These are phyloP conservation scores for Salix brachista DNA, from an alignment of 345 rosid species.

Conservation along the genomic window DNA sequence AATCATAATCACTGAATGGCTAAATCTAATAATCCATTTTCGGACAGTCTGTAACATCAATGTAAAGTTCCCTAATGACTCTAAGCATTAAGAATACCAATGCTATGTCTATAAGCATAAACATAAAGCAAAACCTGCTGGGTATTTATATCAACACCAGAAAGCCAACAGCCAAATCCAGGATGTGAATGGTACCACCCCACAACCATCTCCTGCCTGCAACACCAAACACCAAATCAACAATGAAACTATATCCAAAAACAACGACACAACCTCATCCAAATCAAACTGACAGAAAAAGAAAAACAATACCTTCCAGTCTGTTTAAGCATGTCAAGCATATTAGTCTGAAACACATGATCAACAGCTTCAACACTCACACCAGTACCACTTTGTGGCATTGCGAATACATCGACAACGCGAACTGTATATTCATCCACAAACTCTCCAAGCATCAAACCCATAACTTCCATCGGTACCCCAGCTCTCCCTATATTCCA, in stretches of 20 bases:
- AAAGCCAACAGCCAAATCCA: slow-evolving; percentile 99
- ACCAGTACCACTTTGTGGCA: slow-evolving; percentile 99
- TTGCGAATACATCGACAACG: slow-evolving; percentile 96
- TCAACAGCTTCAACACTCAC: slow-evolving; percentile 99
- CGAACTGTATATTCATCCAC: slow-evolving; percentile 97
- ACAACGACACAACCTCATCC: not conserved
- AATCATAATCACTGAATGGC: not conserved
- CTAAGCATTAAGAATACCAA: not conserved
- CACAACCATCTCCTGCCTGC: slow-evolving; percentile 98
- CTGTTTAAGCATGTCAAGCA: slow-evolving; percentile 99
- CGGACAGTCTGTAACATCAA: not conserved
- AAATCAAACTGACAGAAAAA: not conserved
- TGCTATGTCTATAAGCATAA: not conserved
- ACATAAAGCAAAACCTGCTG: slow-evolving; percentile 58
- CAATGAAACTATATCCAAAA: not conserved
- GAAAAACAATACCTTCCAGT: slow-evolving; percentile 67
- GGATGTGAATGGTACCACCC: slow-evolving; percentile 99
- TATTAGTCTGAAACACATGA: slow-evolving; percentile 95
- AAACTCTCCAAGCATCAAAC: slow-evolving; percentile 98
- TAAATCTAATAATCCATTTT: not conserved
- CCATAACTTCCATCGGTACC: slow-evolving; percentile 99
- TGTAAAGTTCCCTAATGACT: not conserved
- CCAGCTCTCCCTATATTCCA: slow-evolving; percentile 81
- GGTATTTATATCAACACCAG: slow-evolving; percentile 97
- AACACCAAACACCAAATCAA: slow-evolving; percentile 9